Evolutionary conservation across 108 stramenopile genomes (phyloP).

Genomic region (Fragilaria radians): DNA sequence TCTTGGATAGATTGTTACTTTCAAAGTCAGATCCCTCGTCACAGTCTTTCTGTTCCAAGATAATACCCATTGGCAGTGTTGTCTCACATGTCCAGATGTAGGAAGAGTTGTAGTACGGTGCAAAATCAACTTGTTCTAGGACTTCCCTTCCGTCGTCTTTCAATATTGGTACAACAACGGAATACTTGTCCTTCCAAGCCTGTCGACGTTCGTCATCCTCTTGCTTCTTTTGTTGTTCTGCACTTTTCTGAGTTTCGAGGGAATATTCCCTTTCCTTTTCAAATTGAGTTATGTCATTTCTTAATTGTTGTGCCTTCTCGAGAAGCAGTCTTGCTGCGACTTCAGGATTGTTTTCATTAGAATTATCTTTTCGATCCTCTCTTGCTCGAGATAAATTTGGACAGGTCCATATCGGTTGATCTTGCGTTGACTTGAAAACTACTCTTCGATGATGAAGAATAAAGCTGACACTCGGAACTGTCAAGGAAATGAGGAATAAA

Average conservation of each 20-base stretch:
- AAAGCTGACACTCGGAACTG: too few relatives aligned
- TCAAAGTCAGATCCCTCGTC: slow-evolving; percentile 20
- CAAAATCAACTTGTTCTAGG: slow-evolving; percentile 62
- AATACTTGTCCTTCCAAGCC: slow-evolving; percentile 27
- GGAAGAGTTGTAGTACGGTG: slow-evolving; percentile 35
- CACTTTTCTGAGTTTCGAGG: slow-evolving; percentile 11
- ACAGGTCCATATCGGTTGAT: too few relatives aligned
- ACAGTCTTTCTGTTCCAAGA: slow-evolving; percentile 49
- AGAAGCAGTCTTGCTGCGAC: slow-evolving; percentile 24
- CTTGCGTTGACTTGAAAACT: too few relatives aligned
- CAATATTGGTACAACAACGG: slow-evolving; percentile 66
- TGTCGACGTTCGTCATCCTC: slow-evolving; percentile 19
- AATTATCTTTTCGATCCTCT: too few relatives aligned
- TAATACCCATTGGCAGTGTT: slow-evolving; percentile 55
- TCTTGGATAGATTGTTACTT: too few relatives aligned
- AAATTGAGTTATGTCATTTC: slow-evolving; percentile 39
- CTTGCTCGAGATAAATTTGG: too few relatives aligned
- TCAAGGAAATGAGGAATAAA: too few relatives aligned
- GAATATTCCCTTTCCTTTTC: slow-evolving; percentile 34
- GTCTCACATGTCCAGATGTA: slow-evolving; percentile 32
- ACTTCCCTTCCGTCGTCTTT: slow-evolving; percentile 64
- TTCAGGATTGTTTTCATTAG: slow-evolving; percentile 2
- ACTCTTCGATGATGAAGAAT: too few relatives aligned
- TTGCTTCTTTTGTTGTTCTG: slow-evolving; percentile 21
- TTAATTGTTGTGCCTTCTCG: slow-evolving; percentile 41